A percentile compares a stretch with the other conserved stretches of the same genome.
These are phyloP conservation scores for Graphiopsis chlorocephala DNA, from an alignment of 2,329 filamentous ascomycete genomes.

Conservation along the genomic window DNA sequence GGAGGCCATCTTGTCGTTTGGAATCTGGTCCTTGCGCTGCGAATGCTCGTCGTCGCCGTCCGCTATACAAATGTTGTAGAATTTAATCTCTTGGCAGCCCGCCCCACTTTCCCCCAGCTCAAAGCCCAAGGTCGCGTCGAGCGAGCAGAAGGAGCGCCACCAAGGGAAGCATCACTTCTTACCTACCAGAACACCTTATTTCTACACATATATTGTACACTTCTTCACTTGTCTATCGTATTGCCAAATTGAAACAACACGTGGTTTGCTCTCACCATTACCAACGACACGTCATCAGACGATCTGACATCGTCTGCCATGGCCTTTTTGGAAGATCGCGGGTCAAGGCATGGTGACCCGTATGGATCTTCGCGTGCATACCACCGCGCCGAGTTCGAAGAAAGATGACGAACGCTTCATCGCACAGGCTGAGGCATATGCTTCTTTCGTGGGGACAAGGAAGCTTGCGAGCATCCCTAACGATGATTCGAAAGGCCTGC, in stretches of 20 bases:
- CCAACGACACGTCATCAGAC: background rate
- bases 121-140: background rate
- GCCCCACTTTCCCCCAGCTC: background rate
- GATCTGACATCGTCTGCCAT: slow-evolving; percentile 1
- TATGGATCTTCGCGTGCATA: slow-evolving; percentile 46
- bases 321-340: slow-evolving; percentile 9
- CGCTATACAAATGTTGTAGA: background rate
- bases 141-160: background rate
- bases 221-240: background rate
- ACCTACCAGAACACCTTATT: background rate
- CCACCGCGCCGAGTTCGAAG: slow-evolving; percentile 42
- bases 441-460: slow-evolving; percentile 28
- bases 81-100: slow-evolving; percentile 1
- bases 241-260: background rate
- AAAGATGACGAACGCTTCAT: slow-evolving; percentile 43
- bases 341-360: slow-evolving; percentile 15
- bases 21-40: slow-evolving; percentile 13
- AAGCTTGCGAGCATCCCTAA: background rate
- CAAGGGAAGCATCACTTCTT: background rate
- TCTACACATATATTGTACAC: background rate
- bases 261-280: background rate
- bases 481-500: background rate
- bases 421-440: slow-evolving; percentile 41
- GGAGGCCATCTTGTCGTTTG: slow-evolving; percentile 41
- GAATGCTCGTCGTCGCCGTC: background rate